Evolutionary conservation across 1,284 basidiomycete genomes (phyloP).

Genomic region (Fomitopsis palustris): DNA sequence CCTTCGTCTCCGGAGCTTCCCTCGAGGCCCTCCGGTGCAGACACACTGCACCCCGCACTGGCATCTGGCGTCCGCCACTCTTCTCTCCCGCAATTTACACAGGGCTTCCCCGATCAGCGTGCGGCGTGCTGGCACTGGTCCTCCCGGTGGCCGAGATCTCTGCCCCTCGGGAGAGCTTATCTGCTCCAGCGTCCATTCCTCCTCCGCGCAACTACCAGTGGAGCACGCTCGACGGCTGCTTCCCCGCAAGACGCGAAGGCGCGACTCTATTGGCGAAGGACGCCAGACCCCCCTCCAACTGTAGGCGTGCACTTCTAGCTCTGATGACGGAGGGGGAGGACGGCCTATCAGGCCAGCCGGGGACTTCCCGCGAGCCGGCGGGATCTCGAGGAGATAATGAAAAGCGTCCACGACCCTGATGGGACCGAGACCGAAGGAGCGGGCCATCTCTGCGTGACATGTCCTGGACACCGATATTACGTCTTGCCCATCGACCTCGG

Average conservation of each 20-base stretch:
- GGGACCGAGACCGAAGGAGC: background rate
- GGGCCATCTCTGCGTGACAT: background rate
- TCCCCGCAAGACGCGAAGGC: background rate
- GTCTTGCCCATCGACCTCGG: background rate
- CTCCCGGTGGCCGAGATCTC: background rate
- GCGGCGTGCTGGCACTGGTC: background rate
- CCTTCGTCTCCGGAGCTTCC: background rate
- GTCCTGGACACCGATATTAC: background rate
- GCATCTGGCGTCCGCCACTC: background rate
- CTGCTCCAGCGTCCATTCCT: background rate
- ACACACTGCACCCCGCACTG: background rate
- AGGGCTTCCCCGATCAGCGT: background rate
- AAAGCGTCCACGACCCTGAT: background rate
- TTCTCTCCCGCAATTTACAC: background rate
- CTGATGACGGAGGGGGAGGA: background rate
- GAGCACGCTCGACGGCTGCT: background rate
- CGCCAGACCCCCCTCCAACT: background rate
- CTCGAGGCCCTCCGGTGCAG: background rate
- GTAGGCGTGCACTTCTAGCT: background rate
- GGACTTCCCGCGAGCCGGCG: background rate
- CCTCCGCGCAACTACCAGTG: background rate
- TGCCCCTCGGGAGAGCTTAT: background rate
- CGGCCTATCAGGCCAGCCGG: background rate
- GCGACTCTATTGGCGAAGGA: background rate
- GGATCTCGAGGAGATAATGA: background rate